Conservation (phyloP, 2,329 filamentous ascomycete species). For the Stemphylium beticola region DNA sequence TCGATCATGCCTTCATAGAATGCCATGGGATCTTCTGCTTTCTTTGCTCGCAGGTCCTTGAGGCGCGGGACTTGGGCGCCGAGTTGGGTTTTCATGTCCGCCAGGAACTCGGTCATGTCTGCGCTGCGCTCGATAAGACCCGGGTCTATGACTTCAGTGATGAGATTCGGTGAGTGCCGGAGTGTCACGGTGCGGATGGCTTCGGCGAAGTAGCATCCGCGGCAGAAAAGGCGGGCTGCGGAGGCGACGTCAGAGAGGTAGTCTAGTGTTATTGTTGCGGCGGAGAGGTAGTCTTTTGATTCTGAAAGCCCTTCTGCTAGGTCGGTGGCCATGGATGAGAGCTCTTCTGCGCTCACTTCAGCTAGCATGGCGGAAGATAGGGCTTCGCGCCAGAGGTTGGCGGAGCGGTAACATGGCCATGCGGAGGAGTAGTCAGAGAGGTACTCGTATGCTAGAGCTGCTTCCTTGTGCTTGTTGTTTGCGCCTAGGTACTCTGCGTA, state of each 20-base stretch:
- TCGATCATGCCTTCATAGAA: constrained; percentile 76
- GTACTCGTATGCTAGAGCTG: constrained; percentile 89
- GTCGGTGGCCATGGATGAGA: constrained; percentile 71
- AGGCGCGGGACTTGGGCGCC: constrained; percentile 85
- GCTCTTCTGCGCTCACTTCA: constrained; percentile 61
- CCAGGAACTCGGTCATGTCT: constrained; percentile 85
- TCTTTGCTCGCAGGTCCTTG: constrained; percentile 78
- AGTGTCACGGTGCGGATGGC: constrained; percentile 79
- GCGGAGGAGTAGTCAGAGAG: constrained; percentile 76
- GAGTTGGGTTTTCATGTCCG: constrained; percentile 89
- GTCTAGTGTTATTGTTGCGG: constrained; percentile 80
- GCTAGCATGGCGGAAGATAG: constrained; percentile 78
- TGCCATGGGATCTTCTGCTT: constrained; percentile 80
- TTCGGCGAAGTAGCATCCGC: constrained; percentile 84
- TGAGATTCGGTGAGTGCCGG: constrained; percentile 65
- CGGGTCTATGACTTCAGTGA: constrained; percentile 73
- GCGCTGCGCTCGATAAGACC: constrained; percentile 82
- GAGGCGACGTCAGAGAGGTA: constrained; percentile 75
- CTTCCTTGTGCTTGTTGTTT: constrained; percentile 80
- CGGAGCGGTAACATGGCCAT: constrained; percentile 81
- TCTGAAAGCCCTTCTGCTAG: constrained; percentile 83
- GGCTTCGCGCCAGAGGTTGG: constrained; percentile 89
- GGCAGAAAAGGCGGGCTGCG: constrained; percentile 81
- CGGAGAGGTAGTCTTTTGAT: constrained; percentile 80
- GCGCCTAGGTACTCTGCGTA: constrained; percentile 81